Evolutionary conservation across 2,329 filamentous ascomycete genomes (phyloP).

Genomic region (Aureobasidium namibiae): DNA sequence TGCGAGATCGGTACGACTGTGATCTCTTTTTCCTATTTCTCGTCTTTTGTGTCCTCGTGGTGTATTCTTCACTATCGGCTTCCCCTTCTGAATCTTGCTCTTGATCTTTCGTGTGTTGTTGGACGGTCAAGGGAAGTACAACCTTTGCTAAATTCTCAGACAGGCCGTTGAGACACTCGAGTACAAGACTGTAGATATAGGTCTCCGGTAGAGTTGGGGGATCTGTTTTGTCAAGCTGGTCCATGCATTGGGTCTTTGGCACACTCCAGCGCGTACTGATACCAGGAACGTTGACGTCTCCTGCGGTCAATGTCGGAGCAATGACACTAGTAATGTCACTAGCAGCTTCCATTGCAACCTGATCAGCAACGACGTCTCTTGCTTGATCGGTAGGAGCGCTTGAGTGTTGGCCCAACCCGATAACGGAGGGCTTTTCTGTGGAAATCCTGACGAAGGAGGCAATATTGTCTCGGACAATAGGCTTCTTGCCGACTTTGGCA

Average conservation of each 20-base stretch:
- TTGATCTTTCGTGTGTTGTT: conserved; percentile 30
- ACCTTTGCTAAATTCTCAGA: conserved; percentile 92
- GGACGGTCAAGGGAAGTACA: conserved; percentile 81
- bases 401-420: conserved; percentile 83
- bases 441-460: conserved; percentile 86
- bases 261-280: conserved; percentile 91
- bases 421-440: conserved; percentile 80
- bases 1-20: conserved; percentile 63
- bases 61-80: conserved; percentile 32
- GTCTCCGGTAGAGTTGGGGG: conserved; percentile 79
- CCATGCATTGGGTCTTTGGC: conserved; percentile 78
- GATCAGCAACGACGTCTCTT: conserved; percentile 58
- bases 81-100: conserved; percentile 31
- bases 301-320: conserved; percentile 58
- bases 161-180: conserved; percentile 81
- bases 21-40: conserved; percentile 43
- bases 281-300: conserved; percentile 58
- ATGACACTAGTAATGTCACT: conserved; percentile 85
- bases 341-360: conserved; percentile 74
- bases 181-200: conserved; percentile 81
- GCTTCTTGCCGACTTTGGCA: conserved; percentile 59
- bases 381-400: conserved; percentile 63
- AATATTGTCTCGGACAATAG: conserved; percentile 72
- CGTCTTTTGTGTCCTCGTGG: conserved; percentile 25
- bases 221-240: conserved; percentile 88